Evolutionary conservation across 2,329 filamentous ascomycete genomes (phyloP), one percentile per base, ranked within the genome.

Genomic region (Diaporthe helianthi): DNA sequence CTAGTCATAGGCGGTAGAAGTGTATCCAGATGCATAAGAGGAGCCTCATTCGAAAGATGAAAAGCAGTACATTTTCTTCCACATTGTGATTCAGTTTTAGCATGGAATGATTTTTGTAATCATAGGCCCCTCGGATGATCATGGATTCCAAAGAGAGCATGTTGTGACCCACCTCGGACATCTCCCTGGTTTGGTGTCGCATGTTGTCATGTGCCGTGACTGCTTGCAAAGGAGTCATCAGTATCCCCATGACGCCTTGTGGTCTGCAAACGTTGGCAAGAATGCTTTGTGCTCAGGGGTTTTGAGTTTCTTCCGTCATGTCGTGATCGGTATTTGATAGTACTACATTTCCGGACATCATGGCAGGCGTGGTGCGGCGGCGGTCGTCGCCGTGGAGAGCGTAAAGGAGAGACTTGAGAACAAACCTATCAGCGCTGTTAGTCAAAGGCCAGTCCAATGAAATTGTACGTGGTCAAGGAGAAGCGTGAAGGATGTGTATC

Each of bases 21-120:
- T 68, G 69, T 67, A 72, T 72, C 72, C 70, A 73, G 75, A 73
- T 69, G 75, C 68, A 74, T 75, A 79, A 79, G 77, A 76, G 67
- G 53, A 67, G 82, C 81, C 81, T 93, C 91, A 93, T 90, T 86
- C 86, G 90, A 92, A 92, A 92, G 90, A 92, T 93, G 90, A 93
- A 93, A 92, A 92, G 90, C 86, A 89, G 86, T 85, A 85, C 83
- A 77, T 75, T 84, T 87, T 84, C 81, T 82, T 92, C 88, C 86
- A 91, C 87, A 89, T 87, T 77, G 75, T 75, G 77, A 77, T 89
- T 93, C 90, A 85, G 91, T 82, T 88, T 92, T 92, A 92, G 90
- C 90, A 92, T 91, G 88, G 89, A 91, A 90, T 85, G 84, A 83
- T 82, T 81, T 86, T 83, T 83, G 84, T 87, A 89, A 93, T 93